Evolutionary conservation across 495 filamentous ascomycete genomes (phyloP).

Genomic region (Bombardia bombarda): DNA sequence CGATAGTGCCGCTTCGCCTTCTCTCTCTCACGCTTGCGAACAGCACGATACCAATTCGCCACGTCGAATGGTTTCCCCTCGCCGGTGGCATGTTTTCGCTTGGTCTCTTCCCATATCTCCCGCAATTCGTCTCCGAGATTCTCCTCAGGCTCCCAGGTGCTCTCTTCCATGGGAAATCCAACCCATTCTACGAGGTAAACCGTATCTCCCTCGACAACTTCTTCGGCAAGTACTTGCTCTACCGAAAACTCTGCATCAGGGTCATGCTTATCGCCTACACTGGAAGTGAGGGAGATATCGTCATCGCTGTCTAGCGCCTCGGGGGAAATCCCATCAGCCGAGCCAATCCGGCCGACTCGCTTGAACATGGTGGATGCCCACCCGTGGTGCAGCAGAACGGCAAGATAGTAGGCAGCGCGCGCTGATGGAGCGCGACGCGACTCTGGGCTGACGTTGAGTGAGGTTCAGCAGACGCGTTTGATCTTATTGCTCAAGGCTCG

Average conservation of each 20-base stretch:
- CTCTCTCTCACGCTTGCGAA: conserved; percentile 15
- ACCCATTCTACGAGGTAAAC: conserved; percentile 62
- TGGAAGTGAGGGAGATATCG: conserved; percentile 61
- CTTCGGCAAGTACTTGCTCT: conserved; percentile 46
- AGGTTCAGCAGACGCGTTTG: no score
- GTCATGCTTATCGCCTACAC: conserved; percentile 31
- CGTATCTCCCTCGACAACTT: conserved; percentile 25
- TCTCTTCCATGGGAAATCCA: conserved; percentile 47
- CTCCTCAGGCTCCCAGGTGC: conserved; percentile 58
- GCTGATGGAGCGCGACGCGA: no score
- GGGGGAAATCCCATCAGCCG: not conserved
- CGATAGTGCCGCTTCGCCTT: conserved; percentile 37
- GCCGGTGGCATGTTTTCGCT: conserved; percentile 35
- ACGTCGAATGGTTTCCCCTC: conserved; percentile 41
- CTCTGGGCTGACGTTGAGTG: no score
- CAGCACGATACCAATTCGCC: conserved; percentile 30
- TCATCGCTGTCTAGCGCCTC: conserved; percentile 28
- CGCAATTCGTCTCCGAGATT: conserved; percentile 44
- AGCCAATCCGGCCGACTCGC: not conserved
- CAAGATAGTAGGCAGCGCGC: not conserved
- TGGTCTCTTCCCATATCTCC: conserved; percentile 46
- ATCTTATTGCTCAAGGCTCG: no score
- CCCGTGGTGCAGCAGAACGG: not conserved
- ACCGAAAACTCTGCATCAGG: conserved; percentile 39
- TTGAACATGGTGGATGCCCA: conserved; percentile 9